These are phyloP conservation scores for Fusarium equiseti DNA, from an alignment of 2,329 filamentous ascomycete species.

Conservation along the genomic window DNA sequence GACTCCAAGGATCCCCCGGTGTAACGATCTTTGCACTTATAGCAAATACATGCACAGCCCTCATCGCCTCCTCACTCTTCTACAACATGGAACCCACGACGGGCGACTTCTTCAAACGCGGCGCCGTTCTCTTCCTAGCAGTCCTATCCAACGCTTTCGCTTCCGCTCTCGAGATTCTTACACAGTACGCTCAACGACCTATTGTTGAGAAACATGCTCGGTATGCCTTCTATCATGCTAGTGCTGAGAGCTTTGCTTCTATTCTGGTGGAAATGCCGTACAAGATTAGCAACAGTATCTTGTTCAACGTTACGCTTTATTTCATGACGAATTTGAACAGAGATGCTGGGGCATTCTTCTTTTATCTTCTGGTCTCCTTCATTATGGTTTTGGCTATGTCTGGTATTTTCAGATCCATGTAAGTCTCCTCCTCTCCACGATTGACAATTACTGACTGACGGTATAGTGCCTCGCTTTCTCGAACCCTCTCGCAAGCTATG, in stretches of 20 bases:
- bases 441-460: background rate
- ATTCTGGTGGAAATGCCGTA: conserved; percentile 59
- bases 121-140: conserved; percentile 65
- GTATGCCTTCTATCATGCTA: conserved; percentile 56
- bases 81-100: conserved; percentile 38
- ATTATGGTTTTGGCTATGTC: conserved; percentile 71
- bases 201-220: conserved; percentile 57
- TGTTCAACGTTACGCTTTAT: conserved; percentile 61
- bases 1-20: conserved; percentile 51
- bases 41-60: conserved; percentile 23
- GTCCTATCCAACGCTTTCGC: conserved; percentile 65
- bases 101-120: conserved; percentile 48
- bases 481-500: conserved; percentile 64
- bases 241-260: conserved; percentile 52
- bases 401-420: conserved; percentile 66
- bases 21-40: conserved; percentile 30
- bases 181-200: conserved; percentile 53
- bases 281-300: conserved; percentile 55
- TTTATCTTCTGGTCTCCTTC: conserved; percentile 61
- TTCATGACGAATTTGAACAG: conserved; percentile 62
- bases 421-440: background rate
- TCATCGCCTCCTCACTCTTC: conserved; percentile 36
- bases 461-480: conserved; percentile 56
- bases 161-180: conserved; percentile 54
- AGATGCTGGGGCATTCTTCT: conserved; percentile 61